A percentile compares a stretch with the other conserved stretches of the same genome.
Evolutionary conservation across 306 rosid species (phyloP).

Genomic region (Begonia loranthoides): DNA sequence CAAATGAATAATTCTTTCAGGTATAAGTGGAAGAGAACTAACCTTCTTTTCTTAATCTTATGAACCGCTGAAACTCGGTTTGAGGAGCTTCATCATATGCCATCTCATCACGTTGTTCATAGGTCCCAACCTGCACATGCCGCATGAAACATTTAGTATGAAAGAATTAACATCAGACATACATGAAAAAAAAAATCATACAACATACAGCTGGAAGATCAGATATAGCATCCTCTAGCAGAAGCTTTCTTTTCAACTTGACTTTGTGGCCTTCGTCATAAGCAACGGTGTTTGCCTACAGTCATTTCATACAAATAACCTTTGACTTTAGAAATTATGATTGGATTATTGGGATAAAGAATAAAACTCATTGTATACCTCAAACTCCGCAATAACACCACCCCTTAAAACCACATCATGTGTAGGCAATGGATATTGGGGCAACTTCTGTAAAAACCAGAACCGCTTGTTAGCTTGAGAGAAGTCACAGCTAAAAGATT

Average conservation of each 20-base stretch:
- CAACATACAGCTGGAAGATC: slow-evolving; percentile 58
- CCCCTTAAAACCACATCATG: slow-evolving; percentile 71
- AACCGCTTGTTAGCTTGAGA: neutral
- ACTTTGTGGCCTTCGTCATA: slow-evolving; percentile 25
- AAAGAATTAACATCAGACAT: too few relatives aligned
- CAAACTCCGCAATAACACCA: slow-evolving; percentile 45
- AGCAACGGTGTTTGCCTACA: slow-evolving; percentile 49
- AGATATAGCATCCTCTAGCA: slow-evolving; percentile 54
- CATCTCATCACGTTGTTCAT: slow-evolving; percentile 38
- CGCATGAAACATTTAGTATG: too few relatives aligned
- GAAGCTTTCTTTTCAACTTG: slow-evolving; percentile 29
- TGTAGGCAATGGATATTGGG: slow-evolving; percentile 72
- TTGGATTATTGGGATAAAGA: too few relatives aligned
- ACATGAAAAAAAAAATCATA: too few relatives aligned
- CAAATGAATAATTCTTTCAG: too few relatives aligned
- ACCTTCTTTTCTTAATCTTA: slow-evolving; percentile 42
- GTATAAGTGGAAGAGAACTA: neutral
- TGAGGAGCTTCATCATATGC: slow-evolving; percentile 20
- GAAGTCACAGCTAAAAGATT: neutral
- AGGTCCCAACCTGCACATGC: slow-evolving; percentile 31
- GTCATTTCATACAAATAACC: too few relatives aligned
- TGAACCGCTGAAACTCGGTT: slow-evolving; percentile 53
- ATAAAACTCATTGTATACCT: slow-evolving; percentile 22
- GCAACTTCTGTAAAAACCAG: slow-evolving; percentile 37
- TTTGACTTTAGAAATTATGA: too few relatives aligned